Base-by-base conservation (phyloP, 1,139 yeast species). In the Geotrichum fermentans region DNA sequence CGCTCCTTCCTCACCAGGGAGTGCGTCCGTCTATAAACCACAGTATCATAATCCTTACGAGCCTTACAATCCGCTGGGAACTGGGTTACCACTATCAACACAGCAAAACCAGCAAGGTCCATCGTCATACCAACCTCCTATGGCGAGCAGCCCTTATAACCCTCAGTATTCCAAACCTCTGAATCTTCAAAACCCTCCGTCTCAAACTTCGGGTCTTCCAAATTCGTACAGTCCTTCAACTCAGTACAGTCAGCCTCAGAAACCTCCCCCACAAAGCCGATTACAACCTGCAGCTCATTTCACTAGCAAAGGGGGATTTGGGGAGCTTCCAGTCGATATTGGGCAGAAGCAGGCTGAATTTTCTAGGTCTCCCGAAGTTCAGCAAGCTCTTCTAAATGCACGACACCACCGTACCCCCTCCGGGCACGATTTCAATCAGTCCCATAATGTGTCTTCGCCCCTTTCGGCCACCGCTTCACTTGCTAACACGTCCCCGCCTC, bases 311-410 rank as follows among this genome's bases (percentile, higher is more conserved):
- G 38, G 52, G 3, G 52, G 56, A 4, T 50, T 52, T 41, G 59
- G 61, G 11, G 58, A 55, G 35, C 42, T 55, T 47, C 60, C 61
- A 10, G 50, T 54, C 18, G 58, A 56, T 38, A 45, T 55, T 38
- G 56, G 55, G 8, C 34, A 45, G 36, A 43, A 43, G 29, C 56
- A 49, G 16, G 49, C 47, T 16, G 45, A 50, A 47, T 49, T 38
- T 43, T 47, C 45, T 4, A 40, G 52, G 5, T 43, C 53, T 34
- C 44, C 52, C 21, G 51, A 50, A 32, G 53, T 58, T 28, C 58
- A 49, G 32, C 47, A 47, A 21, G 53, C 53, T 2, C 40, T 47
- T n/a, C 36, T 33, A 24, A 48, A 47, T 20, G 53, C 53, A 14
- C 28, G 47, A 18, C 48, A 46, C 18, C 36, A 41, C 38, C 41